Evolutionary conservation across 306 rosid species (phyloP).

Genomic region (Casuarina glauca): DNA sequence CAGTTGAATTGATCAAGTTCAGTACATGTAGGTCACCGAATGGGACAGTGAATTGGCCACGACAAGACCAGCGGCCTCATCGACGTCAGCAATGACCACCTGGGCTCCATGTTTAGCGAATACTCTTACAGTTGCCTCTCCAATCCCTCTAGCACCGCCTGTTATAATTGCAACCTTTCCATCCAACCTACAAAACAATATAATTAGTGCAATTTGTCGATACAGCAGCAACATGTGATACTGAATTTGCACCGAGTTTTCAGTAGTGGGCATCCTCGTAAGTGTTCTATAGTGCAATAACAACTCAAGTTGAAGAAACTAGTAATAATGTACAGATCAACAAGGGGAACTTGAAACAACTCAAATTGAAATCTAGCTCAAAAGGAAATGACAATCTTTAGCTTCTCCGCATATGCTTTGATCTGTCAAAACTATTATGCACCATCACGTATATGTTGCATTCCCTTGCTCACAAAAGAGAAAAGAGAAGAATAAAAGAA

Average conservation of each 20-base stretch:
- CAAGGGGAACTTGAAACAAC: too few species aligned
- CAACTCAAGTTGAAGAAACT: background rate
- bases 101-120: slow-evolving; percentile 80
- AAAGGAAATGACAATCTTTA: background rate
- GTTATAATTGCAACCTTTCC: slow-evolving; percentile 83
- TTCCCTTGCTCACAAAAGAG: background rate
- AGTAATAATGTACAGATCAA: background rate
- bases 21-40: slow-evolving; percentile 51
- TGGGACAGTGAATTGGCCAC: slow-evolving; percentile 60
- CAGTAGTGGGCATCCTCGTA: too few species aligned
- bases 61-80: slow-evolving; percentile 47
- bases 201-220: too few species aligned
- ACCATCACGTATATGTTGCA: too few species aligned
- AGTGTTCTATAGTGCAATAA: background rate
- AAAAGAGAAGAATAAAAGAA: background rate
- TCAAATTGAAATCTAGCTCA: background rate
- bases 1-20: slow-evolving; percentile 48
- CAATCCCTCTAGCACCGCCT: slow-evolving; percentile 83
- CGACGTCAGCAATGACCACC: slow-evolving; percentile 75
- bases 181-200: slow-evolving; percentile 53
- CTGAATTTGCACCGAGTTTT: too few species aligned
- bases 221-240: too few species aligned
- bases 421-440: background rate
- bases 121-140: slow-evolving; percentile 69
- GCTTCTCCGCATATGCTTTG: background rate